Base-by-base conservation (phyloP, 2,329 filamentous ascomycete genomes). In the Exophiala bonariae region DNA sequence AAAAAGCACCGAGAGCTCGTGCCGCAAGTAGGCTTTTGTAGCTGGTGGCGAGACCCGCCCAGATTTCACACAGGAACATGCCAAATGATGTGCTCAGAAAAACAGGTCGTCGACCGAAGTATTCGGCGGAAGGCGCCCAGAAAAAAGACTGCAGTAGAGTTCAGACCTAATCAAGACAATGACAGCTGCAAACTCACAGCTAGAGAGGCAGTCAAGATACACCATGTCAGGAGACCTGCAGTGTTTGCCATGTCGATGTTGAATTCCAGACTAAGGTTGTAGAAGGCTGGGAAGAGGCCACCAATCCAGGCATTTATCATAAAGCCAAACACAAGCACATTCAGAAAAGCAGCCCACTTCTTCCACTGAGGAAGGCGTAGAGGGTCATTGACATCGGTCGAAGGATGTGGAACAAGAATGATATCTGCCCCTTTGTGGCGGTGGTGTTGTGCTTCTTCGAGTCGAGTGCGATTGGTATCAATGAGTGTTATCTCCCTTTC, bases 81-180 rank as follows among this genome's bases (percentile, higher is more conserved):
- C 62, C 20, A 32, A 65, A 58, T 59, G 60, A 67, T 2, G 59
- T 60, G 13, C 64, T 54, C 5, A 62, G 53, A 44, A 68, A 68
- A 8, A 69, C 56, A 5, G 61, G 62, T 19, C 66, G 57, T 14
- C 65, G 62, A 2, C 67, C 67, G 34, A 63, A 66, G 39, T 66
- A 61, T 46, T 69, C 66, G 19, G 65, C 35, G 6, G n/a, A 19
- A 5, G 47, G 47, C 2, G 32, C 42, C 47, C 47, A 50, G 34
- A 50, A 45, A 22, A 50, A 45, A 14, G 34, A 35, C 47, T 50
- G 32, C 17, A 23, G 16, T 14, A 19, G 9, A 34, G 19, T 28
- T 20, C 18, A 16, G 16, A 8, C 3, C 20, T 18, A 26, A 26
- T 26, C 23, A 26, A 26, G n/a, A 33, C 8, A 13, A 28, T 20